Evolutionary conservation across 108 stramenopile genomes (phyloP), one percentile per base, ranked within the genome.

Genomic region (Conticribra weissflogii): DNA sequence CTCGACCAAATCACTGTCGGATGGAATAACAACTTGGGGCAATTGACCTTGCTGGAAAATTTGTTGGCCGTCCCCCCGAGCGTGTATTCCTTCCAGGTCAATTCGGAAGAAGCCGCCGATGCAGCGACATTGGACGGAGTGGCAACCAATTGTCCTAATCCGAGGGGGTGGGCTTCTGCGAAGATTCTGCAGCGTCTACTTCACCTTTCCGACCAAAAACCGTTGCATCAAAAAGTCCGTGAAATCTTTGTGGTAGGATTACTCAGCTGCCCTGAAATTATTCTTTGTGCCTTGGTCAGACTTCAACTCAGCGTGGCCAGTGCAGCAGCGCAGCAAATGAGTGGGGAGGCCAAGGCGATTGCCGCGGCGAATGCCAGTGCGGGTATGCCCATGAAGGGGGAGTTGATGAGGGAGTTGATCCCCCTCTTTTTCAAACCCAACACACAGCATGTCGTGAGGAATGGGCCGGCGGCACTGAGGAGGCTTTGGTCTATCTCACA

Each of bases 321-420:
- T 50, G 46, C 29, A 47, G 53, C 78, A 50, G 66, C 72, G 50
- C 19, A 66, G 47, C 12, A 73, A 56, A 29, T 53, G 50, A 52
- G 61, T 57, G 60, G 44, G 47, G 41, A 71, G 47, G 54, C 54
- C 27, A 56, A 54, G 9, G 36, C 68, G 52, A 18, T 49, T 34
- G 25, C 45, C 48, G 27, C 70, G 66, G 16, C 83, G 22, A 56
- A 71, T 69, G 85, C 81, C 54, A 73, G 85, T 63, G 91, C 88
- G 1, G 95, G 92, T 0, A 81, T 83, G 78, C 87, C 88, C 60
- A 78, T 96, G 46, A 94, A 91, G 74, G 81, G 80, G 48, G 97
- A 98, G 64, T 62, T 96, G 60, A 96, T 98, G 92, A 65, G 90
- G 45, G 90, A 94, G 60, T 84, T 98, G 57, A 94, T 96, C 59